These are phyloP conservation scores for Beauveria sp. DNA, from an alignment of 2,329 filamentous ascomycete genomes.

Conservation along the genomic window DNA sequence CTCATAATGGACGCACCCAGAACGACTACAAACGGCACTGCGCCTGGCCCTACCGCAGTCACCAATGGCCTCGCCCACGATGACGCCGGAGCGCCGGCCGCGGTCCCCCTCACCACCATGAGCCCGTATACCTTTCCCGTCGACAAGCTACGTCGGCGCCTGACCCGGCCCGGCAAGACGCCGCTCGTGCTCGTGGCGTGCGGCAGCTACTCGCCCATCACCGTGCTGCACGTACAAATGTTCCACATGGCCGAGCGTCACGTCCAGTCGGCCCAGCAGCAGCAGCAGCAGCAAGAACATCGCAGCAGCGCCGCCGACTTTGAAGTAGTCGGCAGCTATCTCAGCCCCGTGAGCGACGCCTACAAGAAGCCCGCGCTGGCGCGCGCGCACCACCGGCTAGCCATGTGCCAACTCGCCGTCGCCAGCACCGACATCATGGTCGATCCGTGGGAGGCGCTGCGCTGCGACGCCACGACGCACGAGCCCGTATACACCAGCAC, in stretches of 20 bases:
- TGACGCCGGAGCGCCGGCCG: background rate
- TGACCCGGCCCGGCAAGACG: conserved; percentile 46
- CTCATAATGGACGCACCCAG: background rate
- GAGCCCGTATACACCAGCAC: conserved; percentile 79
- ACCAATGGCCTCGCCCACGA: background rate
- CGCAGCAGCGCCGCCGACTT: conserved; percentile 39
- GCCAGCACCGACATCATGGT: conserved; percentile 70
- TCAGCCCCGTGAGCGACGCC: conserved; percentile 28
- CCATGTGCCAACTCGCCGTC: conserved; percentile 77
- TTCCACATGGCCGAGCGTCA: conserved; percentile 76
- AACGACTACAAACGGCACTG: background rate
- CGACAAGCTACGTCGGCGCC: conserved; percentile 48
- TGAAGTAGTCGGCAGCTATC: conserved; percentile 75
- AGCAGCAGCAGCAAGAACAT: background rate
- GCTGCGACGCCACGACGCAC: conserved; percentile 23
- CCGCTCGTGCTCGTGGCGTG: conserved; percentile 62
- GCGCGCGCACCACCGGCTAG: conserved; percentile 25
- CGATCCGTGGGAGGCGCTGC: conserved; percentile 67
- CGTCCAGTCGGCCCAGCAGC: conserved; percentile 9
- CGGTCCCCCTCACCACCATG: background rate
- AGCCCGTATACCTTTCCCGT: conserved; percentile 49
- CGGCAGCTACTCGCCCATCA: conserved; percentile 64
- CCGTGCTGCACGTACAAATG: conserved; percentile 71
- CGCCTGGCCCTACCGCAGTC: background rate
- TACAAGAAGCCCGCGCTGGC: conserved; percentile 34